Conservation (phyloP, 192 early-diverging fungal species). For the Coemansia sp. region DNA sequence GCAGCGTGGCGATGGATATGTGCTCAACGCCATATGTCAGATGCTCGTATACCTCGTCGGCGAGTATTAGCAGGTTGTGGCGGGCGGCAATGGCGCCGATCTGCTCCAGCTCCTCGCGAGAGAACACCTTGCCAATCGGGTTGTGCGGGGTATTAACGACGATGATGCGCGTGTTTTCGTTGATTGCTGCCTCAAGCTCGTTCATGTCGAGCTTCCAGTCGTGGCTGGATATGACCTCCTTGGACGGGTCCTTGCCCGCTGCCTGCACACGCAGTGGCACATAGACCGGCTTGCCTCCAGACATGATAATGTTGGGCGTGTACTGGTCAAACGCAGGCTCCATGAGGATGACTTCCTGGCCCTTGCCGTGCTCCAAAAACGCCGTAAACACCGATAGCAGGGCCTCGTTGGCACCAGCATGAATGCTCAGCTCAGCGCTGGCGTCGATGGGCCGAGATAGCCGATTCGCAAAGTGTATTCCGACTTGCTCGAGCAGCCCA, state of each 20-base stretch:
- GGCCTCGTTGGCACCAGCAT: slow-evolving; percentile 89
- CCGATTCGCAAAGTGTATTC: slow-evolving; percentile 72
- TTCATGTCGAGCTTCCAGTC: slow-evolving; percentile 90
- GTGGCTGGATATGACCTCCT: slow-evolving; percentile 63
- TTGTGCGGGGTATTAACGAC: slow-evolving; percentile 98
- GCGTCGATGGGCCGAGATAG: slow-evolving; percentile 74
- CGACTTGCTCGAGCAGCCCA: slow-evolving; percentile 69
- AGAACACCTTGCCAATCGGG: slow-evolving; percentile 87
- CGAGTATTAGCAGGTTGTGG: slow-evolving; percentile 85
- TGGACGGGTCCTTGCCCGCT: slow-evolving; percentile 40
- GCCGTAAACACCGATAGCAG: slow-evolving; percentile 81
- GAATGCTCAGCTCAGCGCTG: slow-evolving; percentile 82
- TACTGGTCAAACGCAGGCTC: slow-evolving; percentile 98
- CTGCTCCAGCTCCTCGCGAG: slow-evolving; percentile 69
- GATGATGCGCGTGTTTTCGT: slow-evolving; percentile 78
- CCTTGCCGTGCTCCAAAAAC: slow-evolving; percentile 72
- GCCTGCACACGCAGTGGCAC: slow-evolving; percentile 73
- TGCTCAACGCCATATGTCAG: slow-evolving; percentile 77
- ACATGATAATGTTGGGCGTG: slow-evolving; percentile 82
- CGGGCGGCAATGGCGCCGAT: slow-evolving; percentile 77
- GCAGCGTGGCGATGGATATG: slow-evolving; percentile 80
- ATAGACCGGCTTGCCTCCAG: slow-evolving; percentile 85
- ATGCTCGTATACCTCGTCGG: slow-evolving; percentile 98
- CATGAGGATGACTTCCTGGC: slow-evolving; percentile 90
- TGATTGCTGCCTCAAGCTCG: slow-evolving; percentile 78